phyloP scores from a whole-genome alignment of 2,329 filamentous ascomycete species.

The Penicillium sclerotigenum region DNA sequence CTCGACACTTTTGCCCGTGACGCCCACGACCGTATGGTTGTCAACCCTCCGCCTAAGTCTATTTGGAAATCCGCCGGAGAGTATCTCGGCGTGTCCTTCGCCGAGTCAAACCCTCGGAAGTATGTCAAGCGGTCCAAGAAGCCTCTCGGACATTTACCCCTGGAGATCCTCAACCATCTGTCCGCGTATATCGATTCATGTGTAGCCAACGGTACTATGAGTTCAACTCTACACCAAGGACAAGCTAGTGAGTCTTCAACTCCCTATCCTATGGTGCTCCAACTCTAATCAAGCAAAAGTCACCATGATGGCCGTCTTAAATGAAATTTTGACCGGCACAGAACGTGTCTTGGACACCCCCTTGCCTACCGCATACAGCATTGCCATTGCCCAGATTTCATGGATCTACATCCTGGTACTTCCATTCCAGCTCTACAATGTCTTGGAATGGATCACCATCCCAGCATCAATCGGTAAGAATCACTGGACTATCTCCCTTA shows the following conservation, averaged over 20 bases:
- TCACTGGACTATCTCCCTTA: neutral
- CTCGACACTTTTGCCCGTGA: slow-evolving; percentile 71
- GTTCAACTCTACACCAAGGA: slow-evolving; percentile 36
- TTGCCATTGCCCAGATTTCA: slow-evolving; percentile 81
- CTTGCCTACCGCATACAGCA: slow-evolving; percentile 76
- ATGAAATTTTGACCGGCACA: slow-evolving; percentile 68
- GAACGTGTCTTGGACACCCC: slow-evolving; percentile 81
- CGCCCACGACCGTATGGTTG: slow-evolving; percentile 46
- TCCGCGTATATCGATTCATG: slow-evolving; percentile 63
- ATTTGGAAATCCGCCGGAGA: slow-evolving; percentile 65
- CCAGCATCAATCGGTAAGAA: slow-evolving; percentile 62
- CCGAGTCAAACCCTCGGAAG: slow-evolving; percentile 74
- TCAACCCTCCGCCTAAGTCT: slow-evolving; percentile 44
- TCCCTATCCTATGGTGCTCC: neutral
- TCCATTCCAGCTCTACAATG: slow-evolving; percentile 71
- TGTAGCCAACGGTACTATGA: slow-evolving; percentile 44
- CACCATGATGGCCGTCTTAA: slow-evolving; percentile 61
- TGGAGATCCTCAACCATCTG: slow-evolving; percentile 75
- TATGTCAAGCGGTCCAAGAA: slow-evolving; percentile 67
- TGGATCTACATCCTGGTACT: slow-evolving; percentile 79
- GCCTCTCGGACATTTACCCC: slow-evolving; percentile 76
- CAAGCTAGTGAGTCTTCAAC: slow-evolving; percentile 34
- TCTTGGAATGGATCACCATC: slow-evolving; percentile 70
- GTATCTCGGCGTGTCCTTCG: slow-evolving; percentile 73
- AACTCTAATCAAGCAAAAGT: slow-evolving; percentile 36